These are phyloP conservation scores for Globisporangium heterothallicum DNA, from an alignment of 352 stramenopile species.

Conservation along the genomic window DNA sequence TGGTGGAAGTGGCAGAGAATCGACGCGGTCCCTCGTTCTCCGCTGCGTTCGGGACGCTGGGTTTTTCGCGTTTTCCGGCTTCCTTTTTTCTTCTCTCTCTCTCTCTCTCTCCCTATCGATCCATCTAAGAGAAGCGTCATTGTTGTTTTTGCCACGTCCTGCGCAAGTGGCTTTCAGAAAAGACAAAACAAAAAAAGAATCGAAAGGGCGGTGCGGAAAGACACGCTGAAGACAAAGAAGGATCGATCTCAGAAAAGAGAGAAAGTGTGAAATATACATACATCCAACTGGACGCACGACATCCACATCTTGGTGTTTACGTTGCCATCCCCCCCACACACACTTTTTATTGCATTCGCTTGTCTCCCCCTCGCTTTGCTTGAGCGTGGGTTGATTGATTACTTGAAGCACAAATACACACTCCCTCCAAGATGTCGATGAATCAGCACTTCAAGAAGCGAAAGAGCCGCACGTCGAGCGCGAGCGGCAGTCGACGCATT, in stretches of 20 bases:
- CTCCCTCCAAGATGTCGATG: constrained; percentile 34
- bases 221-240: background rate
- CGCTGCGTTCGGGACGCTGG: constrained; percentile 1
- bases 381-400: background rate
- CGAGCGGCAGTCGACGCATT: constrained; percentile 7
- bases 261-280: no score
- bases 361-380: background rate
- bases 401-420: background rate
- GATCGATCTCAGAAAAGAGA: constrained; percentile 11
- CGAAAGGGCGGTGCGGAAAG: background rate
- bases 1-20: no score
- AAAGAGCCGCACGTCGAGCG: constrained; percentile 39
- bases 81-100: constrained; percentile 7
- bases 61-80: constrained; percentile 8
- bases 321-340: no score
- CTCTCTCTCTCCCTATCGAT: background rate
- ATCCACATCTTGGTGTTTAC: no score
- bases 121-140: constrained; percentile 18
- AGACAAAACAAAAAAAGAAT: constrained; percentile 1
- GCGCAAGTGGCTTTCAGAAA: constrained; percentile 30
- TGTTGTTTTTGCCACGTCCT: constrained; percentile 53
- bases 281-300: no score
- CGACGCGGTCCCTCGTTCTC: background rate
- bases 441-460: constrained; percentile 69
- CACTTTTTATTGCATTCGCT: background rate